These are phyloP conservation scores for Tritrichomonas foetus DNA, from an alignment of 208 protist species.

Conservation along the genomic window DNA sequence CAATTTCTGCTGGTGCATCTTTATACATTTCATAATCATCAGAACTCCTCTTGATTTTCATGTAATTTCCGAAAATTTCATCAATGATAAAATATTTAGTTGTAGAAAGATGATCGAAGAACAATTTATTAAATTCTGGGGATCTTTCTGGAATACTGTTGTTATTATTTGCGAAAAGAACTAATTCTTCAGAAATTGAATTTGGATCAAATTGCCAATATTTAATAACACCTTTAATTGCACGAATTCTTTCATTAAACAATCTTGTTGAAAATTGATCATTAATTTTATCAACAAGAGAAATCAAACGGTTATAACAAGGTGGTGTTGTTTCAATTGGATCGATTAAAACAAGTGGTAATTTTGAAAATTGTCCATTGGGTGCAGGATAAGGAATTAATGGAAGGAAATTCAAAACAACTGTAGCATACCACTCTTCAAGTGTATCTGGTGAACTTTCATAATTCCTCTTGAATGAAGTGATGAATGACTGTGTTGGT, in stretches of 20 bases:
- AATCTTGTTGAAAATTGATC: neutral
- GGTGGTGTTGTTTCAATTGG: neutral
- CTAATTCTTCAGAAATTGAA: neutral
- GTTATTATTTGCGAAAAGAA: neutral
- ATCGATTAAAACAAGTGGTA: neutral
- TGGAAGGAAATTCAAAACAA: neutral
- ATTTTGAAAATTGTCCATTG: neutral
- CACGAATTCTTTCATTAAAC: neutral
- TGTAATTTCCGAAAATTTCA: neutral
- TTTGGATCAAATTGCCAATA: slow-evolving; percentile 22
- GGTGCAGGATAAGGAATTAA: neutral
- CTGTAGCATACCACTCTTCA: neutral
- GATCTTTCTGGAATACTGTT: neutral
- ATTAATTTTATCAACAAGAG: neutral
- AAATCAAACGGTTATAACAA: neutral
- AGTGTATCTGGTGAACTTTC: neutral
- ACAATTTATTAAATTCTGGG: neutral
- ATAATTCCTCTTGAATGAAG: neutral
- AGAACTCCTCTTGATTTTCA: neutral
- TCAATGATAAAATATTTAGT: neutral
- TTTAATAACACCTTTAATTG: neutral
- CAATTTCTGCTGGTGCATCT: neutral
- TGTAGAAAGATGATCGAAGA: neutral
- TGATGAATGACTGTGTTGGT: neutral
- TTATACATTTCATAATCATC: neutral